phyloP scores from a whole-genome alignment of 441 rosid genomes.

The Corymbia citriodora region DNA sequence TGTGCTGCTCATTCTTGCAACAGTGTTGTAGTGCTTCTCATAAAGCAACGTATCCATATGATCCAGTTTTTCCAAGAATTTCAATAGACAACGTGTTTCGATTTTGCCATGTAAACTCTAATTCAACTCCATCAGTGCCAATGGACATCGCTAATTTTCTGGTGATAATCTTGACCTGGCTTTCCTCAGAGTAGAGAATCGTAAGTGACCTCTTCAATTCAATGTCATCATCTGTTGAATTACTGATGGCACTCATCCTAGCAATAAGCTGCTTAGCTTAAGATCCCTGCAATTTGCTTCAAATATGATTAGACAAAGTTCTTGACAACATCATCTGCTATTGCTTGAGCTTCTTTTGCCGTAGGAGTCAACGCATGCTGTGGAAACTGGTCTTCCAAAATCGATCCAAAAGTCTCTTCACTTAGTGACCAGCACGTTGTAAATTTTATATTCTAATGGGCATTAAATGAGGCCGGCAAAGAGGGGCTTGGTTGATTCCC shows the following conservation, averaged over 20 bases:
- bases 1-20: background rate
- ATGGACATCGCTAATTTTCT: background rate
- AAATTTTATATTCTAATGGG: background rate
- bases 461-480: background rate
- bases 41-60: background rate
- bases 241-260: background rate
- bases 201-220: background rate
- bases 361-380: background rate
- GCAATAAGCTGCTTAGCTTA: background rate
- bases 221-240: background rate
- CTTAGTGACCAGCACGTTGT: background rate
- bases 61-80: background rate
- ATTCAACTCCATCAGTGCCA: background rate
- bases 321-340: background rate
- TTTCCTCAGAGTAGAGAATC: background rate
- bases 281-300: background rate
- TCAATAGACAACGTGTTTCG: background rate
- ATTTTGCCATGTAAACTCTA: background rate
- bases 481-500: background rate
- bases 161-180: background rate
- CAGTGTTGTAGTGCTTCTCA: background rate
- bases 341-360: background rate
- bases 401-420: background rate
- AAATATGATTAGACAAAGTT: background rate
- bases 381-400: background rate